phyloP scores from a whole-genome alignment of 805 yeast genomes.

The Wickerhamomyces ciferrii region DNA sequence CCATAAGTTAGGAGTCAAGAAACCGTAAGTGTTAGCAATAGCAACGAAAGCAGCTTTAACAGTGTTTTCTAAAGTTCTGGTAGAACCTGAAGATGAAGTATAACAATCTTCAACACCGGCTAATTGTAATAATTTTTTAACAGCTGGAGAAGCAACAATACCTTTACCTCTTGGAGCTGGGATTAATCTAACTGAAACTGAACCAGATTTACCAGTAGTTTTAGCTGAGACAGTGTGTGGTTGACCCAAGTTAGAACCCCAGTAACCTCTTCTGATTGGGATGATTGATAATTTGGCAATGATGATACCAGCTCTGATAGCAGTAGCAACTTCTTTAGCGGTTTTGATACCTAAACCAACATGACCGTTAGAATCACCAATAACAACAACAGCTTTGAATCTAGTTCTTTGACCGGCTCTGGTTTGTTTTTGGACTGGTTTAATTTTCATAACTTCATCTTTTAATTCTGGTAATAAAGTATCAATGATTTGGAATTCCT shows the following conservation, averaged over 20 bases:
- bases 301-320: slow-evolving; percentile 99
- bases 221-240: slow-evolving; percentile 98
- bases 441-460: slow-evolving; percentile 99
- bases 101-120: slow-evolving; percentile 99
- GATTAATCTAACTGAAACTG: slow-evolving; percentile 95
- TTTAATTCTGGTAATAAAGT: slow-evolving; percentile 89
- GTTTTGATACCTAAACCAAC: slow-evolving; percentile 99
- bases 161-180: slow-evolving; percentile 99
- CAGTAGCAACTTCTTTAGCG: slow-evolving; percentile 99
- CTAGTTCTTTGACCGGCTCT: slow-evolving; percentile 99
- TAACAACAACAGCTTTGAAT: slow-evolving; percentile 99
- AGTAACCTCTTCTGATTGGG: slow-evolving; percentile 99
- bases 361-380: slow-evolving; percentile 99
- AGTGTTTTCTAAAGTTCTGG: slow-evolving; percentile 99
- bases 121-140: slow-evolving; percentile 96
- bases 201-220: slow-evolving; percentile 99
- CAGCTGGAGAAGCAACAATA: slow-evolving; percentile 99
- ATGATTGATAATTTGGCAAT: slow-evolving; percentile 98
- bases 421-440: slow-evolving; percentile 99
- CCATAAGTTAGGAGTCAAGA: slow-evolving; percentile 99
- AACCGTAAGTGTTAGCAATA: slow-evolving; percentile 99
- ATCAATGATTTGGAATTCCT: slow-evolving; percentile 99
- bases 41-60: slow-evolving; percentile 99
- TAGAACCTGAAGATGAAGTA: slow-evolving; percentile 97
- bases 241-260: slow-evolving; percentile 99